Evolutionary conservation across 345 rosid species (phyloP).

Genomic region (Mallotus nudiflorus): DNA sequence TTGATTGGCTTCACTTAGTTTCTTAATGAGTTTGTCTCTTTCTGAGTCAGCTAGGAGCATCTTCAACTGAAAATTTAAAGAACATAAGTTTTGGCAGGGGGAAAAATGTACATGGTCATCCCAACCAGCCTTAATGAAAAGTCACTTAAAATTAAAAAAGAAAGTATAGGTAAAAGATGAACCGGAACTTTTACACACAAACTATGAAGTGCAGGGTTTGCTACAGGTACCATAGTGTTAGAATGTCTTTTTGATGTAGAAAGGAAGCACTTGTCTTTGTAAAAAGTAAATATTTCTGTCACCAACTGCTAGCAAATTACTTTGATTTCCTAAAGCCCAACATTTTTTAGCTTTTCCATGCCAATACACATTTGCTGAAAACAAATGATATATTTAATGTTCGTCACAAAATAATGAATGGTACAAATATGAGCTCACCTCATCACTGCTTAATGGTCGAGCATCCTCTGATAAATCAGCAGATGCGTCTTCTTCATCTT

Average conservation of each 20-base stretch:
- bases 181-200: too few species aligned
- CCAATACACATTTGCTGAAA: not conserved
- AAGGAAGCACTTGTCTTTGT: not conserved
- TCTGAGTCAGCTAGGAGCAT: constrained; percentile 65
- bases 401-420: not conserved
- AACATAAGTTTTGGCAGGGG: not conserved
- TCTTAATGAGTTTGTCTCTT: constrained; percentile 64
- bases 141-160: too few species aligned
- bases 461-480: constrained; percentile 43
- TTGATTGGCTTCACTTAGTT: constrained; percentile 94
- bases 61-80: constrained; percentile 47
- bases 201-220: not conserved
- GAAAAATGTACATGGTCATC: not conserved
- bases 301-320: not conserved
- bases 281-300: too few species aligned
- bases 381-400: not conserved
- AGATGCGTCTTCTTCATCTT: constrained; percentile 34
- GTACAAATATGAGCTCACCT: constrained; percentile 38
- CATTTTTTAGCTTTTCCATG: not conserved
- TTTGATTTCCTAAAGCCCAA: not conserved
- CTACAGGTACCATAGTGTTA: not conserved
- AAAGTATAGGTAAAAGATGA: too few species aligned
- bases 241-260: not conserved
- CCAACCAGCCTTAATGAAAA: too few species aligned
- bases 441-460: constrained; percentile 52